A percentile compares a stretch with the other conserved stretches of the same genome.
phyloP scores from a whole-genome alignment of 1,284 basidiomycete species.

The Ustilago crameri region DNA sequence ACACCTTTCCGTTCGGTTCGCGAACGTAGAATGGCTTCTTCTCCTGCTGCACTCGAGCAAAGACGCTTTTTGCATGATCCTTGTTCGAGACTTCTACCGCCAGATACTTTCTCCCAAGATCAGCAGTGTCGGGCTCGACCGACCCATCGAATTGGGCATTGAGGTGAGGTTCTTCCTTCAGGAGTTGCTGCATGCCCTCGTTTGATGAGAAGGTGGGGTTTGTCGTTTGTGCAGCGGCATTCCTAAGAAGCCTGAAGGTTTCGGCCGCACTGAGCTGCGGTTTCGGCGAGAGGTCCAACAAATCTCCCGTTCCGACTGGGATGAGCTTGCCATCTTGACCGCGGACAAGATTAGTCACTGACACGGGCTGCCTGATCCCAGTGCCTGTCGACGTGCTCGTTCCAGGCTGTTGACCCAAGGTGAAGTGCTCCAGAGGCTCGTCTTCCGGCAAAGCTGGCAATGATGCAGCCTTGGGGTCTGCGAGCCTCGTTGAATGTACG shows the following conservation, averaged over 20 bases:
- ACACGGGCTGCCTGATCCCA: neutral
- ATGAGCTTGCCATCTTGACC: conserved; percentile 22
- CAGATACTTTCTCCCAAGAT: conserved; percentile 10
- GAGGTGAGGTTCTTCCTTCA: neutral
- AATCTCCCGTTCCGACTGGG: neutral
- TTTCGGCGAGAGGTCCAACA: neutral
- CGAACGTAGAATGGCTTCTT: conserved; percentile 8
- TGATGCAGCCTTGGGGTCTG: too few species aligned
- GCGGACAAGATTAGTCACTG: conserved; percentile 11
- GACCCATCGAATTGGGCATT: neutral
- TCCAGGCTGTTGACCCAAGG: too few species aligned
- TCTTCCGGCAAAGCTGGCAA: too few species aligned
- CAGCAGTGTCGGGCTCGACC: neutral
- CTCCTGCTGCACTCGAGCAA: neutral
- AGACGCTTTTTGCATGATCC: conserved; percentile 2
- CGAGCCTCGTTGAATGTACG: too few species aligned
- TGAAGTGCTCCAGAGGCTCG: too few species aligned
- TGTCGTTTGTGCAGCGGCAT: neutral
- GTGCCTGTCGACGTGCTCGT: neutral
- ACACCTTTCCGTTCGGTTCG: conserved; percentile 6
- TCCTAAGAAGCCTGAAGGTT: neutral
- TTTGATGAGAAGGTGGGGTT: neutral
- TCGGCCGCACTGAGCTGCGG: neutral
- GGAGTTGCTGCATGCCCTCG: neutral
- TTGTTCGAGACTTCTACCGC: conserved; percentile 10